A percentile compares a stretch with the other conserved stretches of the same genome.
phyloP scores from a whole-genome alignment of 768 basidiomycete genomes.

The Epithele typhae region DNA sequence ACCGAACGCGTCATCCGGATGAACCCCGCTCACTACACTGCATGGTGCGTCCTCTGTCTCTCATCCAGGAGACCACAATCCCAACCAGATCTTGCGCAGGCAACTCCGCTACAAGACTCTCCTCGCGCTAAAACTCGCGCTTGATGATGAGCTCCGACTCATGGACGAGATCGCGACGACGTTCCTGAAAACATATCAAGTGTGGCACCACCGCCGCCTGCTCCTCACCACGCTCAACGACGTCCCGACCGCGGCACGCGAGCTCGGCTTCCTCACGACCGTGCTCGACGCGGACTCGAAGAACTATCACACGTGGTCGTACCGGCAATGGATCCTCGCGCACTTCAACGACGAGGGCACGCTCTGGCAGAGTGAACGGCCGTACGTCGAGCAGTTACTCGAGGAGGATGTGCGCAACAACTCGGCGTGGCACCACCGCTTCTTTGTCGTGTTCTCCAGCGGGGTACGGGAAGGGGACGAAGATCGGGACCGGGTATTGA shows the following conservation, averaged over 20 bases:
- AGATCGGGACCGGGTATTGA: slow-evolving; percentile 53
- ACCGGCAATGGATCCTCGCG: slow-evolving; percentile 91
- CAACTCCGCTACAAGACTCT: slow-evolving; percentile 93
- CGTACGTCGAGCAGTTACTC: slow-evolving; percentile 68
- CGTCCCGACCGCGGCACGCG: slow-evolving; percentile 34
- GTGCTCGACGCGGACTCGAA: slow-evolving; percentile 78
- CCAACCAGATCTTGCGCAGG: slow-evolving; percentile 44
- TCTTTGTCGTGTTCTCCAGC: slow-evolving; percentile 78
- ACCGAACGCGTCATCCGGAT: slow-evolving; percentile 85
- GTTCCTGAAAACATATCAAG: slow-evolving; percentile 94
- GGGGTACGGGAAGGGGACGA: slow-evolving; percentile 59
- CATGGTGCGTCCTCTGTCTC: slow-evolving; percentile 60
- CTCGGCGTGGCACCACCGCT: slow-evolving; percentile 95
- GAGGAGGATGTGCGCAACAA: slow-evolving; percentile 86
- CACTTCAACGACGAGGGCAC: slow-evolving; percentile 67
- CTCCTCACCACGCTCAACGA: slow-evolving; percentile 52
- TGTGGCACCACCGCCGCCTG: slow-evolving; percentile 91
- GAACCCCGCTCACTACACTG: slow-evolving; percentile 96
- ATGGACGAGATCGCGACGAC: slow-evolving; percentile 85
- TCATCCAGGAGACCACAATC: not conserved
- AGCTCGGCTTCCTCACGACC: slow-evolving; percentile 75
- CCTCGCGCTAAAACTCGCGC: slow-evolving; percentile 55
- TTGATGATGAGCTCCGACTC: slow-evolving; percentile 73
- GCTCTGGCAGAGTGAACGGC: slow-evolving; percentile 72
- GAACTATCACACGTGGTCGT: slow-evolving; percentile 99